These are phyloP conservation scores for Odonthalia washingtoniensis DNA, from an alignment of 31 red algal species.

Conservation along the genomic window DNA sequence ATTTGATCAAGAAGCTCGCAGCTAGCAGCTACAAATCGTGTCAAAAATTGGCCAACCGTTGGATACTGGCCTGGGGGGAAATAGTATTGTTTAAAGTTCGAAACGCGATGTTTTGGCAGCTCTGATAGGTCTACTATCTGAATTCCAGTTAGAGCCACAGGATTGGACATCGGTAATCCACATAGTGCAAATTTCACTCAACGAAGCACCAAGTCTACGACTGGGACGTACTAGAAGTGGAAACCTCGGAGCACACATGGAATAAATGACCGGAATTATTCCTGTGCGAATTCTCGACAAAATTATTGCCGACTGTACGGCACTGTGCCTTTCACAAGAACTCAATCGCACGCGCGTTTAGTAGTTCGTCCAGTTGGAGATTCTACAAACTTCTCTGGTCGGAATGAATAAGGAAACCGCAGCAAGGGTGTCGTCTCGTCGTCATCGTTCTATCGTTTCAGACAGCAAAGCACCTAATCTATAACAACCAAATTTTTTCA, in stretches of 20 bases:
- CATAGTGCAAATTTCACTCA: not conserved
- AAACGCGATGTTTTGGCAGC: not conserved
- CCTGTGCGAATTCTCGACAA: no score
- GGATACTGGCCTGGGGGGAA: no score
- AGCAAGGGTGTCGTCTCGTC: not conserved
- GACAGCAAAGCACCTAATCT: not conserved
- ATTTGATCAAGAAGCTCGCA: not conserved
- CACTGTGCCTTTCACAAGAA: not conserved
- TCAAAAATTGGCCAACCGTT: not conserved
- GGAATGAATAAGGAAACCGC: not conserved
- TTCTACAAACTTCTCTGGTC: not conserved
- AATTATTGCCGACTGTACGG: no score
- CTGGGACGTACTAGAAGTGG: no score
- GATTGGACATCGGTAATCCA: not conserved
- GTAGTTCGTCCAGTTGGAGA: not conserved
- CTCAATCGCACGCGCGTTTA: not conserved
- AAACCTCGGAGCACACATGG: no score
- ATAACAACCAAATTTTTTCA: not conserved
- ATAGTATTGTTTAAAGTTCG: conserved; percentile 4
- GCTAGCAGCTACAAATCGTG: not conserved
- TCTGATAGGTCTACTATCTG: not conserved
- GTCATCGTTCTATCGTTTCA: no score
- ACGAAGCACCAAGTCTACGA: not conserved
- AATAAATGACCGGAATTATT: no score
- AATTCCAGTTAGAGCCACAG: not conserved